A percentile compares a stretch with the other conserved stretches of the same genome.
These are phyloP conservation scores for Rhodotorula sp. DNA, from an alignment of 1,284 basidiomycete genomes.

Conservation along the genomic window DNA sequence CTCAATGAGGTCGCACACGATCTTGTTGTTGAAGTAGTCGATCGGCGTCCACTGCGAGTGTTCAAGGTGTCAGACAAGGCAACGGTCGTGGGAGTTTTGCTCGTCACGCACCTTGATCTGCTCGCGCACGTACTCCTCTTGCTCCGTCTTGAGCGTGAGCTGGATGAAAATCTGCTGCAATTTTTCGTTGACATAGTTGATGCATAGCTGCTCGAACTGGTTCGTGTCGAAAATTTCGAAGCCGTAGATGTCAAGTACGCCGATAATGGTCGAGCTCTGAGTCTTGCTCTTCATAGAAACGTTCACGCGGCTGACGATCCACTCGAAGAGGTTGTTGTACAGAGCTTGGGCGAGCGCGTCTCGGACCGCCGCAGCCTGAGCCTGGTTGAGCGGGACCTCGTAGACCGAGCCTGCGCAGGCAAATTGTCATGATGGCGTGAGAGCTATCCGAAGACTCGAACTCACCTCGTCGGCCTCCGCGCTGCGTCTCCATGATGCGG, in stretches of 20 bases:
- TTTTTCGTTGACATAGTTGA: slow-evolving; percentile 99
- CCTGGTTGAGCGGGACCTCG: slow-evolving; percentile 91
- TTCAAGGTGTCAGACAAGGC: background rate
- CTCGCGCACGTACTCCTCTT: slow-evolving; percentile 97
- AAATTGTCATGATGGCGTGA: background rate
- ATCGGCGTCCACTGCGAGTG: slow-evolving; percentile 83
- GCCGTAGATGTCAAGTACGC: slow-evolving; percentile 96
- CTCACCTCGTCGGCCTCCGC: slow-evolving; percentile 76
- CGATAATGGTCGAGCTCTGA: slow-evolving; percentile 79
- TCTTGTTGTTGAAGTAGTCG: slow-evolving; percentile 89
- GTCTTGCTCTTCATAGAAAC: slow-evolving; percentile 87
- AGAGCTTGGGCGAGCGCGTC: slow-evolving; percentile 95
- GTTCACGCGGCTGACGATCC: slow-evolving; percentile 97
- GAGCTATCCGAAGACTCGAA: background rate
- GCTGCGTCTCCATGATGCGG: slow-evolving; percentile 87
- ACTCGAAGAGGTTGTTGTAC: slow-evolving; percentile 98
- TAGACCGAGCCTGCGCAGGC: slow-evolving; percentile 68
- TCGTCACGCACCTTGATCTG: slow-evolving; percentile 68
- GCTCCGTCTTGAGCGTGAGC: slow-evolving; percentile 96
- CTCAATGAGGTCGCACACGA: slow-evolving; percentile 98
- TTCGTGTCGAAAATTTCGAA: slow-evolving; percentile 99
- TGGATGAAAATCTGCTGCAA: slow-evolving; percentile 94
- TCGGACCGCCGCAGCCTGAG: slow-evolving; percentile 82
- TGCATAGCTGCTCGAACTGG: slow-evolving; percentile 98
- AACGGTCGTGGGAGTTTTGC: background rate